phyloP scores from a whole-genome alignment of 805 yeast genomes.

The Wickerhamomyces chambardii region DNA sequence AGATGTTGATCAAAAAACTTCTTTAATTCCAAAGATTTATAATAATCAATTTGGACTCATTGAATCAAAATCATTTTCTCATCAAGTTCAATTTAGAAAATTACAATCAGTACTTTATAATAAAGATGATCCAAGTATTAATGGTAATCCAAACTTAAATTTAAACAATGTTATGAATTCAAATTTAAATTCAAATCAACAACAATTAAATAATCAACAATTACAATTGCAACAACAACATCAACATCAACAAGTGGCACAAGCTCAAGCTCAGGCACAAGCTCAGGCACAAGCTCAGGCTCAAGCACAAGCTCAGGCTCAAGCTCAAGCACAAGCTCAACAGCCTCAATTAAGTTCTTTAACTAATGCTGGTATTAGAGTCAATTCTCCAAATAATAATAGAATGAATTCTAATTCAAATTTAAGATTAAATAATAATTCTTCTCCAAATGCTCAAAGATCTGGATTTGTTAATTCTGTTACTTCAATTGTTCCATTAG shows the following conservation, averaged over 20 bases:
- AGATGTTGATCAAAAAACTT: slow-evolving; percentile 4
- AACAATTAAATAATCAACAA: slow-evolving; percentile 1
- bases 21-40: slow-evolving; percentile 11
- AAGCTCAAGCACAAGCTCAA: neutral
- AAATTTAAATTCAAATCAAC: neutral
- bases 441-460: too few species aligned
- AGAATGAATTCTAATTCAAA: too few species aligned
- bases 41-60: slow-evolving; percentile 9
- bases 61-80: slow-evolving; percentile 9
- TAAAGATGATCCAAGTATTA: neutral
- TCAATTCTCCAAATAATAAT: neutral
- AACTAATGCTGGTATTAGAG: neutral
- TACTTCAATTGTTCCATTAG: neutral
- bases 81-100: slow-evolving; percentile 12
- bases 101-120: slow-evolving; percentile 5
- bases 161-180: neutral
- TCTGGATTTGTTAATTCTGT: too few species aligned
- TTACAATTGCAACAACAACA: slow-evolving; percentile 1
- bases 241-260: slow-evolving; percentile 1
- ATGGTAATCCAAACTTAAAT: neutral
- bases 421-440: too few species aligned
- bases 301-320: too few species aligned
- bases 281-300: neutral
- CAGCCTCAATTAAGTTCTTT: neutral
- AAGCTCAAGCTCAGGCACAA: slow-evolving; percentile 1